These are phyloP conservation scores for Mycogone perniciosa DNA, from an alignment of 2,329 filamentous ascomycete genomes.

Conservation along the genomic window DNA sequence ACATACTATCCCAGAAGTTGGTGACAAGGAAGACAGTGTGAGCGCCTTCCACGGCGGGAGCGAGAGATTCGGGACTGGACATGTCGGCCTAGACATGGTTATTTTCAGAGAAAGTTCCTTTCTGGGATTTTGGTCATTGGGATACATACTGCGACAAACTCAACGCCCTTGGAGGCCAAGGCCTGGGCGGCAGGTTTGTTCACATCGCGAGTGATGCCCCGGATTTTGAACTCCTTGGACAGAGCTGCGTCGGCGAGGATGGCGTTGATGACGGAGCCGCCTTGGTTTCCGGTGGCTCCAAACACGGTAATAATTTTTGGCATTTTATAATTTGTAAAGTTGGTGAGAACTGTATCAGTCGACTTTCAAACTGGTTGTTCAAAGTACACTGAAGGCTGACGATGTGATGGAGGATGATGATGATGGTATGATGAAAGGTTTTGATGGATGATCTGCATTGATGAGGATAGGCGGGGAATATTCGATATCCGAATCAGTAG, in stretches of 20 bases:
- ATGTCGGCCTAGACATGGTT: constrained; percentile 32
- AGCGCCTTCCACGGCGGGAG: constrained; percentile 34
- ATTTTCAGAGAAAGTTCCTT: neutral
- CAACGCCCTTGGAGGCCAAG: constrained; percentile 35
- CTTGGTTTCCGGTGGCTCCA: constrained; percentile 44
- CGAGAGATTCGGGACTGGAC: constrained; percentile 28
- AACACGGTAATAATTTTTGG: constrained; percentile 39
- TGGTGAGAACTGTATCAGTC: no score
- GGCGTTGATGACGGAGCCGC: constrained; percentile 38
- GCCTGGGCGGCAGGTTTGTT: constrained; percentile 33
- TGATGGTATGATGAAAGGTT: no score
- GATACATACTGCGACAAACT: constrained; percentile 32
- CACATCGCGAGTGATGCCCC: constrained; percentile 41
- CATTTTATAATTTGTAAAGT: constrained; percentile 15
- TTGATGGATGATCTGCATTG: no score
- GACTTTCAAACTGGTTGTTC: no score
- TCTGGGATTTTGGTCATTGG: neutral
- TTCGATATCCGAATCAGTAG: no score
- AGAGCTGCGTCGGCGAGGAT: constrained; percentile 42
- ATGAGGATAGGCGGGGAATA: no score
- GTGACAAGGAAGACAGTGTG: constrained; percentile 39
- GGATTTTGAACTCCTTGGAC: constrained; percentile 37
- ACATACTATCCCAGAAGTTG: constrained; percentile 32
- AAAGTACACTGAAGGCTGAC: no score
- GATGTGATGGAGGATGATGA: no score